Conservation (phyloP, 768 basidiomycete genomes). For the Hericium coralloides region DNA sequence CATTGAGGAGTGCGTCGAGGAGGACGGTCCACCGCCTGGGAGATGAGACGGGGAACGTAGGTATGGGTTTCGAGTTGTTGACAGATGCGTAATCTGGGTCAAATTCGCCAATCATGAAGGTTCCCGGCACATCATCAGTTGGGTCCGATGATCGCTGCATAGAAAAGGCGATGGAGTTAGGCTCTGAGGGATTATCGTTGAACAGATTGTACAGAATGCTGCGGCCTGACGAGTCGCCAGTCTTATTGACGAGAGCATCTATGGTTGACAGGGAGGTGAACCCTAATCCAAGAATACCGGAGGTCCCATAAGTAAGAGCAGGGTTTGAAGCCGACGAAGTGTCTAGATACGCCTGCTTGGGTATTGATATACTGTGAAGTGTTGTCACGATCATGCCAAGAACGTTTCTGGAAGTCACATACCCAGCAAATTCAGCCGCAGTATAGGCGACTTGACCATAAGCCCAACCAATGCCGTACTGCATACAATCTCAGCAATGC, state of each 20-base stretch:
- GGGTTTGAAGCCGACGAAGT: constrained; percentile 60
- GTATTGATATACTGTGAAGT: constrained; percentile 42
- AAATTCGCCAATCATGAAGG: constrained; percentile 66
- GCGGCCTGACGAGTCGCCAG: constrained; percentile 52
- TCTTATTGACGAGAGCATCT: constrained; percentile 49
- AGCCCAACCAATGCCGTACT: constrained; percentile 84
- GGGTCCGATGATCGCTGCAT: constrained; percentile 51
- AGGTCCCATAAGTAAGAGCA: constrained; percentile 59
- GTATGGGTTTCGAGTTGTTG: constrained; percentile 44
- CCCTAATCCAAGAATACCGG: constrained; percentile 69
- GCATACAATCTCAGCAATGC: background rate
- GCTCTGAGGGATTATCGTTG: constrained; percentile 52
- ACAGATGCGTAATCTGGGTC: constrained; percentile 56
- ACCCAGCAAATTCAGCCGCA: constrained; percentile 64
- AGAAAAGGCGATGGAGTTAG: constrained; percentile 76
- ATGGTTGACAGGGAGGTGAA: constrained; percentile 71
- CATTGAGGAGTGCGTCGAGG: constrained; percentile 63
- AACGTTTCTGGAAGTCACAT: constrained; percentile 13
- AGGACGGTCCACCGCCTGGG: constrained; percentile 73
- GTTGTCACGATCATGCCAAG: background rate
- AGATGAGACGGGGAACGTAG: constrained; percentile 60
- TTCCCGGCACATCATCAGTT: constrained; percentile 52
- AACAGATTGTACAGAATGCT: constrained; percentile 74
- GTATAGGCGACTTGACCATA: constrained; percentile 55
- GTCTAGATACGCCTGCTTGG: constrained; percentile 67